phyloP scores from a whole-genome alignment of 225 moss, liverwort and hornwort genomes.

The Antitrichia curtipendula region DNA sequence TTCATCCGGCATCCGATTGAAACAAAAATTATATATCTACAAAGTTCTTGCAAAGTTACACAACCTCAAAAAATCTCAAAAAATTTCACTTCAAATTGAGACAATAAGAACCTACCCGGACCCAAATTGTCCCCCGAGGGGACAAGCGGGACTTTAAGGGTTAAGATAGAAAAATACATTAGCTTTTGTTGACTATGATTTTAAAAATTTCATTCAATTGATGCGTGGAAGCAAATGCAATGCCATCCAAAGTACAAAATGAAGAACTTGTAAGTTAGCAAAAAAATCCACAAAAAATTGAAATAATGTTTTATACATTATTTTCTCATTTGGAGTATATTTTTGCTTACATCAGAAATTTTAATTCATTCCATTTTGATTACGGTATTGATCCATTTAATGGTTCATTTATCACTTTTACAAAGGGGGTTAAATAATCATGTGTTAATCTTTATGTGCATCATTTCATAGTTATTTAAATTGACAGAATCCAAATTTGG shows the following conservation, averaged over 20 bases:
- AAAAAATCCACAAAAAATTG: not conserved
- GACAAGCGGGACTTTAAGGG: too few species aligned
- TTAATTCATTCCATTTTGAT: not conserved
- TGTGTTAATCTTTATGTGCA: not conserved
- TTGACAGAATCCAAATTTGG: not conserved
- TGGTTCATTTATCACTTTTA: not conserved
- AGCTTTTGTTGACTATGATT: not conserved
- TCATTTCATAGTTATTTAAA: not conserved
- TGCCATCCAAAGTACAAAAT: not conserved
- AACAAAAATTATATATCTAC: too few species aligned
- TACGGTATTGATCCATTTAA: not conserved
- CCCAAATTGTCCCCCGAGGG: too few species aligned
- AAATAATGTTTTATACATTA: not conserved
- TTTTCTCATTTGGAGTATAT: not conserved
- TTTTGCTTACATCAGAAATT: not conserved
- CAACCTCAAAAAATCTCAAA: too few species aligned
- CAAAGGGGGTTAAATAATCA: not conserved
- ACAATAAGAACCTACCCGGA: too few species aligned
- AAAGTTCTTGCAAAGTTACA: too few species aligned
- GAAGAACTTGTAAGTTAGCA: rapidly evolving
- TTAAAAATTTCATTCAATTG: not conserved
- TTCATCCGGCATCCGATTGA: too few species aligned
- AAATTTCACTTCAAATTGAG: too few species aligned
- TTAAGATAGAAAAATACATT: not conserved
- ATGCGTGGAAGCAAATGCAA: not conserved